phyloP scores from a whole-genome alignment of 495 filamentous ascomycete genomes.

The Aspergillus haitiensis region DNA sequence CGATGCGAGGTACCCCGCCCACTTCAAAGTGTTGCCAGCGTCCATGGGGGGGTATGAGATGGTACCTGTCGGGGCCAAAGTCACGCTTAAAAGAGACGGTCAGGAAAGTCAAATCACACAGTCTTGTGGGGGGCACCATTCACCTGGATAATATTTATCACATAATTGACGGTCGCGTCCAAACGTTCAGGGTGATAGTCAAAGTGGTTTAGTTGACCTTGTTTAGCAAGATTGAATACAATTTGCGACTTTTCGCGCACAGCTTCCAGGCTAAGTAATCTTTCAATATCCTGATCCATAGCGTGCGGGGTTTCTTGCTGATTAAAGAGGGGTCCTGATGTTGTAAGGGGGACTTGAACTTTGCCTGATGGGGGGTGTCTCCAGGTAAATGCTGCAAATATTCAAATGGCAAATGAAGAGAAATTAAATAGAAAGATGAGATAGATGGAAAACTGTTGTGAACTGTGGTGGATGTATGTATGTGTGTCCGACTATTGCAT shows the following conservation, averaged over 20 bases:
- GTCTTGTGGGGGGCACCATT: not conserved
- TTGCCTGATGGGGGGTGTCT: not conserved
- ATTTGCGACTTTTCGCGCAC: slow-evolving; percentile 37
- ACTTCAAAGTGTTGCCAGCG: slow-evolving; percentile 90
- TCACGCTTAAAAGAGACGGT: slow-evolving; percentile 42
- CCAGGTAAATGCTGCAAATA: not conserved
- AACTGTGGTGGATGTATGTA: not conserved
- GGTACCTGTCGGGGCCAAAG: slow-evolving; percentile 52
- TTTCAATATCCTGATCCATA: slow-evolving; percentile 30
- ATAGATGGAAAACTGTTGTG: not conserved
- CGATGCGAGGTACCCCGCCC: slow-evolving; percentile 73
- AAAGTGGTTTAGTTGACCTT: slow-evolving; percentile 36
- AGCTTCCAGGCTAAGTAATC: slow-evolving; percentile 38
- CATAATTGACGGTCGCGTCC: slow-evolving; percentile 33
- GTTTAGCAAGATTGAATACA: slow-evolving; percentile 35
- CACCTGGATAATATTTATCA: slow-evolving; percentile 37
- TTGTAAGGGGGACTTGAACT: too few relatives aligned
- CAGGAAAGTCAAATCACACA: not conserved
- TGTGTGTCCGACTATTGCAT: slow-evolving; percentile 1
- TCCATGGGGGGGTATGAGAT: slow-evolving; percentile 68
- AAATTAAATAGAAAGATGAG: not conserved
- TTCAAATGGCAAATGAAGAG: not conserved
- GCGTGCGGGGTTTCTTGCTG: not conserved
- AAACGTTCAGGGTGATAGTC: slow-evolving; percentile 34
- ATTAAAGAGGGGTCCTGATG: not conserved